Percentiles rank a stretch among this genome's conserved stretches.
These are phyloP conservation scores for Aspergillus ellipticus DNA, from an alignment of 495 filamentous ascomycete species.

Conservation along the genomic window DNA sequence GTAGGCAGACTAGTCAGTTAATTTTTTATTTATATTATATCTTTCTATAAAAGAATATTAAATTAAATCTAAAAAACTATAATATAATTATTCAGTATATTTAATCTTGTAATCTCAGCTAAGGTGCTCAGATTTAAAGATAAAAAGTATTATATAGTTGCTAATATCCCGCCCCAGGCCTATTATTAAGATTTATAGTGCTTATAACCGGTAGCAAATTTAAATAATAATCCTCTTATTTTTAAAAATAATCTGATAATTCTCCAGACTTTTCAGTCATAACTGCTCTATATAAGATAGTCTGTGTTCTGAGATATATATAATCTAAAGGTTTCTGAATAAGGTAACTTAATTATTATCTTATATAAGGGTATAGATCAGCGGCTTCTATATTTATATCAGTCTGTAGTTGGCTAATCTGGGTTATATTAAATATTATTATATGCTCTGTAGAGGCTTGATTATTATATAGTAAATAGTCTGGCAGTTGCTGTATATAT, in stretches of 20 bases:
- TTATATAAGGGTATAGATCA: neutral
- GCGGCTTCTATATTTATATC: neutral
- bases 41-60: neutral
- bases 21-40: neutral
- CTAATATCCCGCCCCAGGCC: neutral
- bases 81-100: neutral
- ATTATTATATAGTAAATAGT: neutral
- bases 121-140: neutral
- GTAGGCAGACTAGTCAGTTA: neutral
- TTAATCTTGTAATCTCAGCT: neutral
- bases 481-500: constrained; percentile 1
- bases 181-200: neutral
- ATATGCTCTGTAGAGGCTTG: neutral
- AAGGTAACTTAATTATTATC: neutral
- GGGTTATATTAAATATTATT: neutral
- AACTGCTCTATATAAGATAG: neutral
- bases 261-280: neutral
- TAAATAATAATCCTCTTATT: neutral
- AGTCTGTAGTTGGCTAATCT: neutral
- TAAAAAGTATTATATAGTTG: neutral
- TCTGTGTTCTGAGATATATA: neutral
- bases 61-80: neutral
- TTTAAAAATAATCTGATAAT: neutral
- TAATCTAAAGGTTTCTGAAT: neutral
- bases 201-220: neutral